phyloP scores from a whole-genome alignment of 2,329 filamentous ascomycete genomes.

The Cladorrhinum sp. region DNA sequence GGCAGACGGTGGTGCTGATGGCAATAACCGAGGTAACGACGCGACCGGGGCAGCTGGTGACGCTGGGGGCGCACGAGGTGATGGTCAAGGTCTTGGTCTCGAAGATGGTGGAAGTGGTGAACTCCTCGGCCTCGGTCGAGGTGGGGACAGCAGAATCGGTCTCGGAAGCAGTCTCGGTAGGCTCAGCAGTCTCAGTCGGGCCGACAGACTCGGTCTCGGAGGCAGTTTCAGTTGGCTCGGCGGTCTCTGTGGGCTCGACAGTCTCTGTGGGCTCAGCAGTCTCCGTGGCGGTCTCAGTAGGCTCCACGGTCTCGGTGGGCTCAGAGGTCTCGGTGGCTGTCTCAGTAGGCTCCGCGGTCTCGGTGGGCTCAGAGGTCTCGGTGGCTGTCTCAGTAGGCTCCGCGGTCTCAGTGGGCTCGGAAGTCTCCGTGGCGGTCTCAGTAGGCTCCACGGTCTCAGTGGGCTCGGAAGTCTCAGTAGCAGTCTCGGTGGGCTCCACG shows the following conservation, averaged over 20 bases:
- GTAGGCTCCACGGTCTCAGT: conserved; percentile 8
- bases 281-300: not conserved
- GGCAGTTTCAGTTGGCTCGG: conserved; percentile 8
- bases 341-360: conserved; percentile 9
- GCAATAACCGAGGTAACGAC: conserved; percentile 30
- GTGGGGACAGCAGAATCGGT: conserved; percentile 3
- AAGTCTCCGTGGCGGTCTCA: conserved; percentile 10
- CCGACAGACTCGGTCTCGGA: conserved; percentile 5
- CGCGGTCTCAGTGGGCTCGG: not conserved
- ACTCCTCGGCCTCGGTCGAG: conserved; percentile 5
- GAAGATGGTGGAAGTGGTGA: conserved; percentile 26
- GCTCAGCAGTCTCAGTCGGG: not conserved
- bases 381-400: conserved; percentile 14
- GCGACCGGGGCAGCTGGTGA: conserved; percentile 30
- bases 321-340: conserved; percentile 10
- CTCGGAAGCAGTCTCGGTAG: conserved; percentile 4
- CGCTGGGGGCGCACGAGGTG: conserved; percentile 27
- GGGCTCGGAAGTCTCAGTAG: conserved; percentile 6
- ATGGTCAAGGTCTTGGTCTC: conserved; percentile 30
- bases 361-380: conserved; percentile 2
- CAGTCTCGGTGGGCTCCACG: conserved; percentile 9
- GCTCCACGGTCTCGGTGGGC: not conserved
- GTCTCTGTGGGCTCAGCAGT: conserved; percentile 6
- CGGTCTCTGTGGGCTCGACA: conserved; percentile 6
- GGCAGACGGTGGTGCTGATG: conserved; percentile 40